Evolutionary conservation across 192 early-diverging fungal genomes (phyloP), one percentile per base, ranked within the genome.

Genomic region (Linnemannia elongata): DNA sequence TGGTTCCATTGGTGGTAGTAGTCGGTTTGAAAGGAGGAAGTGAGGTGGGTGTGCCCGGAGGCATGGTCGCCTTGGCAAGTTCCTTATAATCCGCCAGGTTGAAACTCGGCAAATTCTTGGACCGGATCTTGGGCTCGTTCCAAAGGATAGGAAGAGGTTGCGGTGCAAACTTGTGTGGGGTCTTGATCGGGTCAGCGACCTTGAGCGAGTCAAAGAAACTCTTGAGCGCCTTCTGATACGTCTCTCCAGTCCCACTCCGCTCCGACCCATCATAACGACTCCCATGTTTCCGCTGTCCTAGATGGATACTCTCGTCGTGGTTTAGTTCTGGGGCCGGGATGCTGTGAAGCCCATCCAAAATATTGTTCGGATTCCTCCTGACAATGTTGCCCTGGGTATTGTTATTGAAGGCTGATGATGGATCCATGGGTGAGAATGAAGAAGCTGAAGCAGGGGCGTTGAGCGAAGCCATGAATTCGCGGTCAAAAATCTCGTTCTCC

Each of bases 131-230:
- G 49, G 85, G 85, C 33, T 80, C 79, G 27, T 87, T 87, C 85
- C 85, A 87, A 12, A 87, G 72, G 47, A 87, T 87, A 6, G 85
- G 85, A 6, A 87, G 54, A 22, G 85, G 85, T 24, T 81, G 85
- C n/a, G 85, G 85, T 15, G 85, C 85, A 78, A 87, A 87, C 45
- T 81, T 87, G 72, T 87, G 85, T 30, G 85, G 85, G 0, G 85
- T 87, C 68, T 76, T 87, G 47, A 87, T 81, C 20, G 85, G 85
- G 74, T 87, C 85, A n/a, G 85, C 85, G 4, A 87, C 44, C 57
- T 81, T 87, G 39, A 87, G 80, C 41, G 85, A 87, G 15, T 87
- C 85, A 4, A 74, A 33, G 49, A 87, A 87, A 35, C 79, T 81
- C 41, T 80, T 87, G 20, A 76, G 80, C 3, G 85, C 85, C 33